Conservation (phyloP, 768 basidiomycete genomes). For the Candolleomyces efflorescens region DNA sequence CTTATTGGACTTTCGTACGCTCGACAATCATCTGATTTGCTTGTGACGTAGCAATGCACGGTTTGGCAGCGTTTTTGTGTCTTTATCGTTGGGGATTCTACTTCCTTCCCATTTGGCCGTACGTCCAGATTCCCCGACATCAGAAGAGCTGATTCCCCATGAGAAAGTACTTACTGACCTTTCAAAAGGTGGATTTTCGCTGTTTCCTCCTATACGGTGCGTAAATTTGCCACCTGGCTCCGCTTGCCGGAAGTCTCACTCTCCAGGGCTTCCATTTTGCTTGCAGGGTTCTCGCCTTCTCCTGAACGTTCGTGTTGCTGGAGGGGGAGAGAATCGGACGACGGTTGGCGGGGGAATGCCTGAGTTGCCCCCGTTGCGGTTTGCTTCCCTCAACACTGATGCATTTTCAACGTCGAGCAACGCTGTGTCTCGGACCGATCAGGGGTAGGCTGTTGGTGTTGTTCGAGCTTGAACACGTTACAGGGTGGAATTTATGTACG, state of each 20-base stretch:
- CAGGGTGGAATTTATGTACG: too few species aligned
- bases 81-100: neutral
- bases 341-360: neutral
- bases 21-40: neutral
- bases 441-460: too few species aligned
- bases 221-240: neutral
- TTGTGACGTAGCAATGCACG: neutral
- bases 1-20: neutral
- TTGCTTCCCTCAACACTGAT: neutral
- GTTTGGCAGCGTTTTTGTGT: neutral
- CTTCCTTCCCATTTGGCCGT: neutral
- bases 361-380: neutral
- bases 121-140: neutral
- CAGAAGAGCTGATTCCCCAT: neutral
- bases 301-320: conserved; percentile 6
- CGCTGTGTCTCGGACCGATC: neutral
- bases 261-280: neutral
- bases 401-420: neutral
- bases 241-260: too few species aligned
- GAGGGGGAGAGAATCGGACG: neutral
- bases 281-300: conserved; percentile 9
- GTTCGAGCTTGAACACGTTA: too few species aligned
- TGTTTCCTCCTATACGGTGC: neutral
- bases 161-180: too few species aligned
- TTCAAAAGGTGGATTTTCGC: neutral